Base-by-base conservation (phyloP, 139 green algal species). In the Tetraselmis chui region DNA sequence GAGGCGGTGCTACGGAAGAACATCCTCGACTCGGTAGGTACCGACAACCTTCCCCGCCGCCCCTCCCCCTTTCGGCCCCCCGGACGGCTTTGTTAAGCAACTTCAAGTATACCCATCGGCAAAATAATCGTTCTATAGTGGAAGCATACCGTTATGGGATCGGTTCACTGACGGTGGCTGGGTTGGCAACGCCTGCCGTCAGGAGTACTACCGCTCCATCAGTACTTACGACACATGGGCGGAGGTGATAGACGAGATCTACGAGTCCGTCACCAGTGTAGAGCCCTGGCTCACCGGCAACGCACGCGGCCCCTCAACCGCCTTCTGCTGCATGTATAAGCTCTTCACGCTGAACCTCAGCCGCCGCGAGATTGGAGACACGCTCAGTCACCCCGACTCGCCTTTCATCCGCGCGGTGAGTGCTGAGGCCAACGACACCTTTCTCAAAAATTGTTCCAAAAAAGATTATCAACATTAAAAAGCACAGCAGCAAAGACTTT, bases 251-350 rank as follows among this genome's bases (percentile, higher is more conserved):
- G 96, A 99, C 78, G 91, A 98, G 59, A 93, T 96, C 30, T 95
- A 90, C 78, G 84, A 93, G 29, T 89, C 86, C 1, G 94, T 98
- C 22, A 83, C 91, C 23, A 85, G 98, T 80, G 92, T 98, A 1
- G 96, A 99, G 90, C 96, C 96, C 0, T 99, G 96, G 96, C 96
- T 99, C 91, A 96, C 89, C 82, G 94, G 96, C 76, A 99, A 98
- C 79, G 94, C 93, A 0, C 90, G 95, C 2, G 96, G 96, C 0
- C 90, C 95, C 0, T 97, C 93, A n/a, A 94, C 94, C 0, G 94
- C 94, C 0, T 99, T 99, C 86, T 97, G 94, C 88, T 82, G 98
- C 23, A 84, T 98, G 77, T 92, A 95, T 83, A 89, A 93, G 29
- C 89, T 98, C 27, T 93, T 90, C 84, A 91, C 89, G 59, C 84